These are phyloP conservation scores for Pseudogymnoascus sp. DNA, from an alignment of 2,329 filamentous ascomycete species.

Conservation along the genomic window DNA sequence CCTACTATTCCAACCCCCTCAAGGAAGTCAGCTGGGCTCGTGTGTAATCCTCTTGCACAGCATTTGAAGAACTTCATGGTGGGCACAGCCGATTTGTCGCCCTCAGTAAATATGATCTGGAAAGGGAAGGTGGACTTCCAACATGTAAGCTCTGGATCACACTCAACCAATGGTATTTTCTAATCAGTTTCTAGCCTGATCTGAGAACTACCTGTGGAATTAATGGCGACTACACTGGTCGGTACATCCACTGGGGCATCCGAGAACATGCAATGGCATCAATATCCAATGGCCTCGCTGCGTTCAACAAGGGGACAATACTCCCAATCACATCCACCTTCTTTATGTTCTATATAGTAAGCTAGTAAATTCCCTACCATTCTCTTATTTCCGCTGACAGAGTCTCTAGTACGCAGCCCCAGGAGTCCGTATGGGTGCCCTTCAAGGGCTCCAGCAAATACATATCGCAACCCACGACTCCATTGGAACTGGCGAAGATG, in stretches of 20 bases:
- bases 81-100: constrained; percentile 46
- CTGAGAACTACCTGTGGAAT: constrained; percentile 39
- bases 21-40: constrained; percentile 41
- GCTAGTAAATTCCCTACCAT: neutral
- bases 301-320: constrained; percentile 47
- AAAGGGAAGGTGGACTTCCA: constrained; percentile 45
- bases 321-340: constrained; percentile 52
- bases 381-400: neutral
- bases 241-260: constrained; percentile 54
- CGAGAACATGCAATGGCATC: constrained; percentile 56
- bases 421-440: constrained; percentile 53
- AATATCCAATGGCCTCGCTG: constrained; percentile 52
- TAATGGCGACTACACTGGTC: constrained; percentile 47
- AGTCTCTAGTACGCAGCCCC: constrained; percentile 43
- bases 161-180: neutral
- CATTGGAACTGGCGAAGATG: constrained; percentile 53
- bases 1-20: constrained; percentile 42
- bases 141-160: constrained; percentile 23
- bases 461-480: constrained; percentile 56
- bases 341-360: constrained; percentile 53
- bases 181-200: constrained; percentile 25
- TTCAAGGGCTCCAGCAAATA: constrained; percentile 48
- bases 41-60: constrained; percentile 45
- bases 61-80: constrained; percentile 44
- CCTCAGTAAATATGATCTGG: constrained; percentile 51